Conservation (phyloP, 345 rosid species). For the Rhizophora apiculata region DNA sequence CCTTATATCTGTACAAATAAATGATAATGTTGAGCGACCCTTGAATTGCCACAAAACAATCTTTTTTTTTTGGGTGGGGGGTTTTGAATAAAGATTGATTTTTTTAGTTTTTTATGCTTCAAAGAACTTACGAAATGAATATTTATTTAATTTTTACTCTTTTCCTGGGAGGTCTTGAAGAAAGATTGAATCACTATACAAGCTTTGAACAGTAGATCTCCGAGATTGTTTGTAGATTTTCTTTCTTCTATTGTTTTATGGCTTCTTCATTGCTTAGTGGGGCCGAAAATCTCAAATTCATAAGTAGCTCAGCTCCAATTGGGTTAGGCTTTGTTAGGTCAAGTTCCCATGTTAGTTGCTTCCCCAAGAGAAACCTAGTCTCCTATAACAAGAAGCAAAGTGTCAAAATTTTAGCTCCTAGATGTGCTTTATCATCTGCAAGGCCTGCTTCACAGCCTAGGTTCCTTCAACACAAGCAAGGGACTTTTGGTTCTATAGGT, state of each 20-base stretch:
- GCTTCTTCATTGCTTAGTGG: constrained; percentile 31
- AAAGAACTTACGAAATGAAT: too few species aligned
- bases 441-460: constrained; percentile 42
- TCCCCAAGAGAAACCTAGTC: constrained; percentile 11
- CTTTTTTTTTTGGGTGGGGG: too few species aligned
- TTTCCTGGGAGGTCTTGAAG: too few species aligned
- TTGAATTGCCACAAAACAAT: too few species aligned
- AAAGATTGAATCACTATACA: too few species aligned
- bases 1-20: not conserved
- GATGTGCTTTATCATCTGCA: constrained; percentile 26
- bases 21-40: too few species aligned
- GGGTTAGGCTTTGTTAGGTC: constrained; percentile 20
- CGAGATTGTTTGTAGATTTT: constrained; percentile 1
- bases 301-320: constrained; percentile 9
- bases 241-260: constrained; percentile 10
- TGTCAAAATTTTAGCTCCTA: constrained; percentile 14
- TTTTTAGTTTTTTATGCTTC: too few species aligned
- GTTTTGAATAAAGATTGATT: too few species aligned
- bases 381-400: constrained; percentile 6
- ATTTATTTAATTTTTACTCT: too few species aligned
- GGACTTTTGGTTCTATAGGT: constrained; percentile 42
- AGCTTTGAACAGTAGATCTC: not conserved
- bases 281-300: constrained; percentile 24
- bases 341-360: constrained; percentile 11
- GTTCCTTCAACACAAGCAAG: constrained; percentile 38